Evolutionary conservation across 1,284 basidiomycete species (phyloP), one percentile per base, ranked within the genome.

Genomic region (Butyriboletus appendiculatus): DNA sequence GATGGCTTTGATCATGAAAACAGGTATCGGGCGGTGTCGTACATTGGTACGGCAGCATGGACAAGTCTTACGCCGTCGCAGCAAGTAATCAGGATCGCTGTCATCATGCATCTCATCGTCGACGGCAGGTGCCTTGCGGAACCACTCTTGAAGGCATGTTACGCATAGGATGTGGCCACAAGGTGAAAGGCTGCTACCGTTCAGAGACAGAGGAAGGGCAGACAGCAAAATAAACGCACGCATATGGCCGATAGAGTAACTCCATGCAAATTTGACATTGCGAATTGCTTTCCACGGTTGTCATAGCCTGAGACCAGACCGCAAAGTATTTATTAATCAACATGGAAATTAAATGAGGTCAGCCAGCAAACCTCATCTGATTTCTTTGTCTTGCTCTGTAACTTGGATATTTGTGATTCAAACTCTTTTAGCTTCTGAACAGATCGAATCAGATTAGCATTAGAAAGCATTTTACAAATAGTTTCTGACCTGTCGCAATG

Each of bases 241-340:
- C 80, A 62, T 79, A 85, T 26, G 88, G 88, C 59, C 80, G 80
- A 42, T 75, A 62, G 9, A 89, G 69, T 15, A 83, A 66, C 20
- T 90, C 88, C 74, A 89, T 84, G 63, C 88, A 90, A 33, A 90
- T 87, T 62, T 88, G 86, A 64, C 88, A 90, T 59, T 82, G 82
- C 18, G 87, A 64, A 38, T 79, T 77, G 30, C 68, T 63, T 68
- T 89, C 87, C 30, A 89, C 76, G 7, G 72, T 73, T 16, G 75
- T 66, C 9, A 88, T 69, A 42, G 82, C 69, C 85, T 88, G 51
- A 28, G 10, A 20, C 39, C 37, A 43, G 35, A 28, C 33, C 43
- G 18, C 18, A 18, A 42, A 26, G 3, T 7, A 35, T 20, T 39
- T 12, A 43, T 37, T 7, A 24, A 40, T 45, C 18, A 55, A 16